A percentile compares a stretch with the other conserved stretches of the same genome.
These are phyloP conservation scores for Malus asiatica DNA, from an alignment of 306 rosid genomes.

Conservation along the genomic window DNA sequence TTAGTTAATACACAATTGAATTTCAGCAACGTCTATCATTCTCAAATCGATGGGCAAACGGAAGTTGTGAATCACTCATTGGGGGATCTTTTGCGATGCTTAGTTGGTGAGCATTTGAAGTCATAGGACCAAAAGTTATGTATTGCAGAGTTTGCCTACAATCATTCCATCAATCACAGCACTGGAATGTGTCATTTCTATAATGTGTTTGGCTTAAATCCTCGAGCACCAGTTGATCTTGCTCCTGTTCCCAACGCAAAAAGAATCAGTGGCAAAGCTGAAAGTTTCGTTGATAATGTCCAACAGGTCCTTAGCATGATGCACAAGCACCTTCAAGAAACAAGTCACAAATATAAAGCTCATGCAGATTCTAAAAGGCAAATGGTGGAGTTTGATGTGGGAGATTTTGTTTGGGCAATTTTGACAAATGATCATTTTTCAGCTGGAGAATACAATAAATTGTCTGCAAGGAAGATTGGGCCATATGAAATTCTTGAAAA, in stretches of 20 bases:
- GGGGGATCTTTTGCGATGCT: neutral
- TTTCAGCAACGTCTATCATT: too few relatives aligned
- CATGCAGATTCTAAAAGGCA: neutral
- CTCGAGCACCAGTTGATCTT: neutral
- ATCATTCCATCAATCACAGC: neutral
- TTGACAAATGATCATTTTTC: neutral
- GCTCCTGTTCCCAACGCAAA: neutral
- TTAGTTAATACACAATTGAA: too few relatives aligned
- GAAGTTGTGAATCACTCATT: neutral
- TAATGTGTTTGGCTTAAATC: neutral
- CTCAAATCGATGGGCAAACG: too few relatives aligned
- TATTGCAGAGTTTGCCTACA: neutral
- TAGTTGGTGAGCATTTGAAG: neutral
- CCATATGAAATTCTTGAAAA: neutral
- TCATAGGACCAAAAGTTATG: neutral
- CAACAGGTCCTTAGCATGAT: neutral
- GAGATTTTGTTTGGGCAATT: neutral
- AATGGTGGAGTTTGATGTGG: neutral
- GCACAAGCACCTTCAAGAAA: neutral
- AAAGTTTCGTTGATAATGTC: neutral
- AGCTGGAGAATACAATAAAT: neutral
- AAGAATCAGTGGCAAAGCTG: neutral
- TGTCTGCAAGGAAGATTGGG: neutral
- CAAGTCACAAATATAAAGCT: neutral
- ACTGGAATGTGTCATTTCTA: neutral